Evolutionary conservation across 768 basidiomycete species (phyloP).

Genomic region (Daedalea quercina): DNA sequence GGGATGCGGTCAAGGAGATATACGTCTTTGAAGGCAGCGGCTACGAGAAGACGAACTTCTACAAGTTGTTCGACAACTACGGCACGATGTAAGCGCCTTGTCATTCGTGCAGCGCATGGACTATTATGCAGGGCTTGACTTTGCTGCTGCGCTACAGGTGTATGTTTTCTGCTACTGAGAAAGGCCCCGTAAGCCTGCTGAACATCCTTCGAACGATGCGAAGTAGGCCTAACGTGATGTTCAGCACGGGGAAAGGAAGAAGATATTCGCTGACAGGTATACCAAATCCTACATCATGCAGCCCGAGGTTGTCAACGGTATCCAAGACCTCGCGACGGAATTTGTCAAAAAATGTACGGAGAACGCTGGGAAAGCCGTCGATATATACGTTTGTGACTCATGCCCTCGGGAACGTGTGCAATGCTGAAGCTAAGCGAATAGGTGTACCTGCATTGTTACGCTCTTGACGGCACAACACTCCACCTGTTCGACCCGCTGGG

Average conservation of each 20-base stretch:
- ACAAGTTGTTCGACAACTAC: slow-evolving; percentile 11
- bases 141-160: slow-evolving; percentile 3
- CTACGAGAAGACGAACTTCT: slow-evolving; percentile 15
- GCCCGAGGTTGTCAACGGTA: slow-evolving; percentile 7
- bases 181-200: slow-evolving; percentile 4
- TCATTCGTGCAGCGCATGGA: neutral
- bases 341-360: slow-evolving; percentile 11
- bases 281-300: slow-evolving; percentile 13
- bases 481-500: slow-evolving; percentile 16
- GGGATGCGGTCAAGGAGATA: slow-evolving; percentile 17
- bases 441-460: slow-evolving; percentile 14
- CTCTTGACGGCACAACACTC: slow-evolving; percentile 13
- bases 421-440: neutral
- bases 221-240: neutral
- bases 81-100: slow-evolving; percentile 6
- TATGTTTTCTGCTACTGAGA: slow-evolving; percentile 14
- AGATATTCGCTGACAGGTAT: slow-evolving; percentile 15
- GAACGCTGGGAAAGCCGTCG: slow-evolving; percentile 2
- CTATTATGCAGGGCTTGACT: neutral
- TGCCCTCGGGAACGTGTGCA: neutral
- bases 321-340: slow-evolving; percentile 11
- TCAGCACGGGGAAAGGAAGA: slow-evolving; percentile 14
- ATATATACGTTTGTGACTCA: slow-evolving; percentile 11
- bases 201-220: neutral
- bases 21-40: slow-evolving; percentile 18